These are phyloP conservation scores for Cryphonectria nitschkei DNA, from an alignment of 2,329 filamentous ascomycete species.

Conservation along the genomic window DNA sequence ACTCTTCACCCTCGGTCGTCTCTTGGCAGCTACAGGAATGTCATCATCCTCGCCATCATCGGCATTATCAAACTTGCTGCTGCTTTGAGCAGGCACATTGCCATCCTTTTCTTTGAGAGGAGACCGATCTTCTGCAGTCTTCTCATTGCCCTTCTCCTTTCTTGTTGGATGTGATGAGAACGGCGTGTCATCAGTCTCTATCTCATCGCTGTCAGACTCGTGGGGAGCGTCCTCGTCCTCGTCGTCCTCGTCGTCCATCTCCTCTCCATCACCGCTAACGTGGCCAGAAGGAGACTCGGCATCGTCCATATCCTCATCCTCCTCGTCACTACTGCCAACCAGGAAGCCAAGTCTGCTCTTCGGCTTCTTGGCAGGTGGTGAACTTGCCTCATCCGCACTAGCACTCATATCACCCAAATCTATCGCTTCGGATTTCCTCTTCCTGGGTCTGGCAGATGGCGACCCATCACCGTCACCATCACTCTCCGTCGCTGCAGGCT, in stretches of 20 bases:
- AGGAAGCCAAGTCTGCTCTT: slow-evolving; percentile 25
- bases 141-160: background rate
- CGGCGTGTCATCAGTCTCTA: slow-evolving; percentile 33
- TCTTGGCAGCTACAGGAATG: slow-evolving; percentile 21
- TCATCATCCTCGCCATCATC: slow-evolving; percentile 23
- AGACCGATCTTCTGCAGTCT: background rate
- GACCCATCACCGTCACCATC: slow-evolving; percentile 9
- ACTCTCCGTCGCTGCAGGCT: slow-evolving; percentile 4
- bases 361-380: slow-evolving; percentile 28
- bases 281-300: slow-evolving; percentile 15
- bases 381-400: slow-evolving; percentile 33
- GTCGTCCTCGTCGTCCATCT: too few relatives aligned
- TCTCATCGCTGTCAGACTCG: slow-evolving; percentile 35
- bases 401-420: slow-evolving; percentile 38
- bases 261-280: slow-evolving; percentile 1
- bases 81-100: slow-evolving; percentile 12
- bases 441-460: slow-evolving; percentile 32
- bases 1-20: slow-evolving; percentile 19
- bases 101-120: slow-evolving; percentile 22
- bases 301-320: slow-evolving; percentile 37
- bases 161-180: slow-evolving; percentile 26
- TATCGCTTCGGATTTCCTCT: slow-evolving; percentile 37
- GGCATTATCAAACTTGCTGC: background rate
- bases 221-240: slow-evolving; percentile 30
- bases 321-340: slow-evolving; percentile 37